phyloP scores from a whole-genome alignment of 139 green algal species.

The Chlamydomonas applanata region DNA sequence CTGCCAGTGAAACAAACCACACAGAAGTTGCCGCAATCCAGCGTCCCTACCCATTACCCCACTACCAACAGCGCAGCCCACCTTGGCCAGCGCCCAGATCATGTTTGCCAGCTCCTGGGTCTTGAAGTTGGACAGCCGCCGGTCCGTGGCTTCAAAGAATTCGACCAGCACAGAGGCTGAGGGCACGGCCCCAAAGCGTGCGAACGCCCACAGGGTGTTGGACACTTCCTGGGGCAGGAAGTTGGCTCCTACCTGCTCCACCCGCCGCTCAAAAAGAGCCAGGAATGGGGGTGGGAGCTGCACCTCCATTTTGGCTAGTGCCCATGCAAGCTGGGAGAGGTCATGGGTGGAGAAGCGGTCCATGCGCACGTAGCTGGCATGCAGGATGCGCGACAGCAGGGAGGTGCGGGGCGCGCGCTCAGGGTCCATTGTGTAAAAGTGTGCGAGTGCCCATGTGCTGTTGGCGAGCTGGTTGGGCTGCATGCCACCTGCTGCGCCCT shows the following conservation, averaged over 20 bases:
- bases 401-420: too few relatives aligned
- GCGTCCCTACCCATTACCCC: background rate
- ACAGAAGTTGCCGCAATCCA: background rate
- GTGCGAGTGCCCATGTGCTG: background rate
- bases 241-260: conserved; percentile 6
- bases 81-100: conserved; percentile 36
- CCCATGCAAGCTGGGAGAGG: background rate
- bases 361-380: background rate
- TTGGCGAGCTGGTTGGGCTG: conserved; percentile 5
- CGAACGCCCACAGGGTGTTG: conserved; percentile 39
- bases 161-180: conserved; percentile 15
- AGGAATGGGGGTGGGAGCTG: conserved; percentile 2
- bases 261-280: background rate
- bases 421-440: background rate
- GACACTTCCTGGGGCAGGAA: conserved; percentile 12
- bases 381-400: too few relatives aligned
- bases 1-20: too few relatives aligned
- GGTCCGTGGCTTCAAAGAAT: conserved; percentile 36
- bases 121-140: conserved; percentile 41
- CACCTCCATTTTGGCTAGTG: background rate
- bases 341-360: conserved; percentile 4
- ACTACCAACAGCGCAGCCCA: conserved; percentile 17
- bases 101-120: conserved; percentile 39
- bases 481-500: background rate
- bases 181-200: conserved; percentile 16